Base-by-base conservation (phyloP, 805 yeast species). In the Candida sanyiensis region DNA sequence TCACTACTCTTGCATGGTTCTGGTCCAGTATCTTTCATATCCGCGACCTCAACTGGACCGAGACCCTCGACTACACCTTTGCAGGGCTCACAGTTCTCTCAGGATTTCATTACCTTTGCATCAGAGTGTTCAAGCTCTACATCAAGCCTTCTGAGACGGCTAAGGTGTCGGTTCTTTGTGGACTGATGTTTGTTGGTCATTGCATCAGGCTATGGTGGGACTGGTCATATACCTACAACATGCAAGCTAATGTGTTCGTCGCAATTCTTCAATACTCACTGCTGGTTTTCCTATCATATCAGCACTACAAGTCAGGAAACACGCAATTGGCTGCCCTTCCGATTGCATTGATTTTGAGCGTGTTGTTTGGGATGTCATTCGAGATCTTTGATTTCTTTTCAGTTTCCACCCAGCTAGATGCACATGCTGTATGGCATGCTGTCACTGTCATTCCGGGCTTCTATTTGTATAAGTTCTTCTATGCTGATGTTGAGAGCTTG, bases 361-460 rank as follows among this genome's bases (percentile, higher is more conserved):
- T 89, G 9, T 52, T 75, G 2, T 50, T 72, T 18, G 97, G 95
- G 1, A 86, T 87, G 93, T 69, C 83, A n/a, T 73, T 90, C 47
- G 98, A 90, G 57, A 62, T 90, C 26, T 83, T 88, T 60, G 98
- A 90, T 61, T 93, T 93, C 57, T 74, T 94, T 5, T 93, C 84
- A 12, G 56, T 82, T 27, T 63, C 52, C 36, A 83, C 72, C 49
- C 69, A 84, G 28, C 51, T 93, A 0, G 98, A 93, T 62, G 95
- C 96, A 0, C 98, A 93, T 61, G 77, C 96, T 0, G 53, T 90
- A 28, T 93, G 98, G 98, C 98, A 93, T 58, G 69, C 83, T 20
- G 75, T 85, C 16, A 93, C 98, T 0, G 78, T 89, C 2, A 58
- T 86, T 53, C 97, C 97, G 0, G 77, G 90, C 0, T 63, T 75